Conservation (phyloP, 2,329 filamentous ascomycete species). For the Ilyonectria destructans region DNA sequence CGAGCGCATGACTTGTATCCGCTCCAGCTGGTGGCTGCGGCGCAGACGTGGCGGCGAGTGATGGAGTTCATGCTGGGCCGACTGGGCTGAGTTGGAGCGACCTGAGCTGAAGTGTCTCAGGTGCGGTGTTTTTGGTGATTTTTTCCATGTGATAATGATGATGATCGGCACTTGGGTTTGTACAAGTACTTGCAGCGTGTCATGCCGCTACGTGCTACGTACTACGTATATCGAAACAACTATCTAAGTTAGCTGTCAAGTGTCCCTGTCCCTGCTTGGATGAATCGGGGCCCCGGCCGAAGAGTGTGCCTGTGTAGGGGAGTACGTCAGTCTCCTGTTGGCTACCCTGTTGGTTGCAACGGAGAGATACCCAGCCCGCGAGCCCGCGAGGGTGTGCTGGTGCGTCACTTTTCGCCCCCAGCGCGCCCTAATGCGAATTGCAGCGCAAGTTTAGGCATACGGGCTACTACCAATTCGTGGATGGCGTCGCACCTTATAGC, state of each 20-base stretch:
- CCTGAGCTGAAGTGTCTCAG: slow-evolving; percentile 22
- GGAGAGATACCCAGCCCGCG: not conserved
- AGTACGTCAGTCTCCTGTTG: not conserved
- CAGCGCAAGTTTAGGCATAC: slow-evolving; percentile 9
- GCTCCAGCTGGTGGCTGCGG: slow-evolving; percentile 3
- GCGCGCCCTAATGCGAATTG: not conserved
- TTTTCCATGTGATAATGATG: slow-evolving; percentile 26
- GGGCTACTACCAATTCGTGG: not conserved
- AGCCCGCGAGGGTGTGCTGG: not conserved
- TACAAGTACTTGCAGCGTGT: not conserved
- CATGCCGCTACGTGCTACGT: not conserved
- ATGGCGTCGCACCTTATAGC: slow-evolving; percentile 5
- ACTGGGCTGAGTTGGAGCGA: slow-evolving; percentile 11
- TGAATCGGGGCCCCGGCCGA: not conserved
- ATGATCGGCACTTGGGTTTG: slow-evolving; percentile 12
- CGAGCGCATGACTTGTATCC: slow-evolving; percentile 11
- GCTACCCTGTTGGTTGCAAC: not conserved
- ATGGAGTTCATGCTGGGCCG: slow-evolving; percentile 11
- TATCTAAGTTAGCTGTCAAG: slow-evolving; percentile 6
- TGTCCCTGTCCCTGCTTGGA: slow-evolving; percentile 3
- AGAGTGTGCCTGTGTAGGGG: not conserved
- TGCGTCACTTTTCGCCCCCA: slow-evolving; percentile 1
- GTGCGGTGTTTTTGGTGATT: slow-evolving; percentile 12
- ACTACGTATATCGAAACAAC: not conserved
- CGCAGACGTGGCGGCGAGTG: not conserved